phyloP scores from a whole-genome alignment of 768 basidiomycete genomes.

The Russula griseocarnosa region DNA sequence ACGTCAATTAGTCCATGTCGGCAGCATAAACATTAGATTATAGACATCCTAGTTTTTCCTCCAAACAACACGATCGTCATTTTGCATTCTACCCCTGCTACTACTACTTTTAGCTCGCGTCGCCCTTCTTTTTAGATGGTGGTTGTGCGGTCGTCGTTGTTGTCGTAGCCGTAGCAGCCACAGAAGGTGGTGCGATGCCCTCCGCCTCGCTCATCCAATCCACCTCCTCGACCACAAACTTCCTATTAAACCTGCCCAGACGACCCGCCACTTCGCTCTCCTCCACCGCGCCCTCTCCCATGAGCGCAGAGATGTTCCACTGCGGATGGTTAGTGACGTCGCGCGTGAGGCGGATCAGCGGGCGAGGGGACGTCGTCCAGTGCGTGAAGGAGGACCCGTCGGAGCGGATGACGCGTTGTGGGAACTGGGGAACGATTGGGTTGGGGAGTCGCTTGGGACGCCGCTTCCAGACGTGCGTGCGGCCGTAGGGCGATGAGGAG shows the following conservation, averaged over 20 bases:
- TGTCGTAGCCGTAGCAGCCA: not conserved
- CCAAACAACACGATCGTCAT: not conserved
- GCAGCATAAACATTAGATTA: constrained; percentile 18
- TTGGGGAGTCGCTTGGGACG: constrained; percentile 66
- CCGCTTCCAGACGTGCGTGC: constrained; percentile 77
- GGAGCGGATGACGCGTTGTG: constrained; percentile 78
- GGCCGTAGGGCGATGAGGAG: constrained; percentile 77
- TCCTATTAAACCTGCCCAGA: constrained; percentile 73
- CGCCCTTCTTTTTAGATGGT: constrained; percentile 2
- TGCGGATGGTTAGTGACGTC: constrained; percentile 87
- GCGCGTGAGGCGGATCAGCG: constrained; percentile 70
- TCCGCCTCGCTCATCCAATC: constrained; percentile 32
- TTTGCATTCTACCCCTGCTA: not conserved
- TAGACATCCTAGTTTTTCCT: constrained; percentile 6
- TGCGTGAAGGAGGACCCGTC: constrained; percentile 88
- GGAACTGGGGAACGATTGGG: constrained; percentile 81
- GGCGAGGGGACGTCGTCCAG: constrained; percentile 84
- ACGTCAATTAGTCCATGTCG: not conserved
- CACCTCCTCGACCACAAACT: constrained; percentile 62
- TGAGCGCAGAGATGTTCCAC: constrained; percentile 66
- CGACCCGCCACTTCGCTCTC: constrained; percentile 71
- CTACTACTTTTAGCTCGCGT: constrained; percentile 5
- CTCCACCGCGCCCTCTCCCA: constrained; percentile 48
- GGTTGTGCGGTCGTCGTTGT: not conserved
- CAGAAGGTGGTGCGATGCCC: not conserved